Percentiles rank a stretch among this genome's conserved stretches.
These are phyloP conservation scores for Leccinum subrobustum DNA, from an alignment of 1,284 basidiomycete species.

Conservation along the genomic window DNA sequence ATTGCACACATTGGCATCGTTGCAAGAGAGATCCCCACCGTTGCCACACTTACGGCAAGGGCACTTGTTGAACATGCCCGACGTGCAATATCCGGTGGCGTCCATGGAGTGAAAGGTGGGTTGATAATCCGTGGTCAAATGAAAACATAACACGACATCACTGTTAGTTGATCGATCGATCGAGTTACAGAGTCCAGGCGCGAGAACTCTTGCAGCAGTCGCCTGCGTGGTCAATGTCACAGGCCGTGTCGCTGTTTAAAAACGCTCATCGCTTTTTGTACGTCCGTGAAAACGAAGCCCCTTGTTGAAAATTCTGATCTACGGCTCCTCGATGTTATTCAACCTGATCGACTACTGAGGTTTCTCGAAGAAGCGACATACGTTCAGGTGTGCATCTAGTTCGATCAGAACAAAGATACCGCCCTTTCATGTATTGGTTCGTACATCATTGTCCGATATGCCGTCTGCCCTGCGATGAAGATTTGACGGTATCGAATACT, in stretches of 20 bases:
- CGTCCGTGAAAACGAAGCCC: not conserved
- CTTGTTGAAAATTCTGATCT: not conserved
- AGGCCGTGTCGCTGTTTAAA: not conserved
- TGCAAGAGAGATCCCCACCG: not conserved
- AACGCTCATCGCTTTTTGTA: not conserved
- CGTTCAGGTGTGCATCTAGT: conserved; percentile 1
- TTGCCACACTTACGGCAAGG: not conserved
- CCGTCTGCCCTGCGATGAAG: not conserved
- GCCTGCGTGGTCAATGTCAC: not conserved
- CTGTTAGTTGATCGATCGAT: not conserved
- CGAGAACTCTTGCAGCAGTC: not conserved
- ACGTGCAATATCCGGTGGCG: not conserved
- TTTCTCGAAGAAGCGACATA: conserved; percentile 8
- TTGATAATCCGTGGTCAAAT: conserved; percentile 1
- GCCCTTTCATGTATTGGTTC: conserved; percentile 3
- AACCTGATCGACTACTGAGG: conserved; percentile 1
- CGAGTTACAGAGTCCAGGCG: not conserved
- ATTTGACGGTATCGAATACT: not conserved
- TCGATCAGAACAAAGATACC: conserved; percentile 1
- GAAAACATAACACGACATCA: not conserved
- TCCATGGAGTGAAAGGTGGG: not conserved
- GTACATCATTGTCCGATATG: not conserved
- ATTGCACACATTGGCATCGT: not conserved
- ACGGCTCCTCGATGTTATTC: not conserved
- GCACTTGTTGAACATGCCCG: not conserved